Evolutionary conservation across 495 filamentous ascomycete genomes (phyloP), one percentile per base, ranked within the genome.

Genomic region (Talaromyces ruber): DNA sequence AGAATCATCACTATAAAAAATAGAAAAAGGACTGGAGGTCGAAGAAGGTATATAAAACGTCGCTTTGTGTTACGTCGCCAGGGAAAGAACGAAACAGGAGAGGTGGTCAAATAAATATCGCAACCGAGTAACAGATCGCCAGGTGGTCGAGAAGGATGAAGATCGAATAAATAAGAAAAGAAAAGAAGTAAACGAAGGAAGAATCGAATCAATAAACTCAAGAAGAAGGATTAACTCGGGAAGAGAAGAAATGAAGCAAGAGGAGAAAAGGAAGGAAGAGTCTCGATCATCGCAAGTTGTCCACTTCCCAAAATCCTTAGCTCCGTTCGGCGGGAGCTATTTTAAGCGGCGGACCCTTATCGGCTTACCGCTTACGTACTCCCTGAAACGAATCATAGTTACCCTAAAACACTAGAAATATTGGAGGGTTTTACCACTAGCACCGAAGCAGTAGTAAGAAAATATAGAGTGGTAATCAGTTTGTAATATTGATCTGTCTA

Each of bases 281-380:
- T 47, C 67, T 65, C 25, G 51, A 54, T 57, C 54, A 18, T 32
- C 26, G 29, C 54, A 16, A 57, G 54, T 57, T 57, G 54, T 57
- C 54, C 54, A 57, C 54, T 57, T 57, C 54, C 51, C 51, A 34
- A 34, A 29, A 34, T 18, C 54, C 54, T 57, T 57, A 34, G 26
- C 29, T 30, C n/a, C 28, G 18, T 30, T 18, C 8, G 22, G 18
- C 24, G 29, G n/a, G 29, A 57, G 54, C 54, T 57, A 57, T 57
- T 57, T 57, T 57, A 57, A 57, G 54, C 54, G 54, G 54, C 18
- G 54, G 54, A 57, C 29, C 54, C 54, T 18, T 47, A 28, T 28
- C 50, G 18, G 50, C 18, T 52, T 52, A 52, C 50, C 7, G 50
- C 18, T 52, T 52, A 52, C 24, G 22, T 52, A 52, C 22, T 16